Evolutionary conservation across 257 asterid genomes (phyloP), one percentile per base, ranked within the genome.

Genomic region (Solanum microdontum): DNA sequence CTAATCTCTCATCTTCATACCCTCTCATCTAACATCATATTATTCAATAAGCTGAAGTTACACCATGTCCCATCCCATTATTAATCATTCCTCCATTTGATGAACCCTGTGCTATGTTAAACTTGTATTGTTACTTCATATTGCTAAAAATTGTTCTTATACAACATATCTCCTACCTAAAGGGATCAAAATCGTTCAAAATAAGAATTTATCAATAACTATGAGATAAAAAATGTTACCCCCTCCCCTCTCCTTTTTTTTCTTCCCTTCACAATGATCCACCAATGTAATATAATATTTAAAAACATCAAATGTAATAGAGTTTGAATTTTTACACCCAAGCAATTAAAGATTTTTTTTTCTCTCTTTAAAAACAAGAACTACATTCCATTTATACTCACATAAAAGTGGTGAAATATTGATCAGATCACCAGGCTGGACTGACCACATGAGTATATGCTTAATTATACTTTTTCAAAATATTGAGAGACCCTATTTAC

Each of bases 381-480:
- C 26, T 45, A 80, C 5, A 80, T 80, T 80, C 85, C 68, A 80
- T 80, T 43, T 80, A 51, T 51, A 45, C 3, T 80, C 68, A 80
- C 68, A 24, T 45, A 51, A 45, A 80, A 80, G 68, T 43, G 68
- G 37, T 80, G 85, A 80, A 79, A 72, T 72, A 72, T 69, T 39
- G 64, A 79, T 79, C 84, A 43, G 85, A 80, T 73, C 82, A 73
- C 85, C 85, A 80, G 85, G 85, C 85, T 80, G 85, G 85, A 80
- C 26, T 80, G 85, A 80, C 40, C 85, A 80, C 36, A 80, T 79
- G 84, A 39, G 2, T n/a, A 77, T 45, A 79, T 79, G 33, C 21
- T 43, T 43, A 79, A 60, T 60, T 60, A 60, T 60, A 12, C 4
- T 80, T 69, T 80, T 80, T 13, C 8, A 24, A 64, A 45, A 80